Evolutionary conservation across 345 rosid species (phyloP), one percentile per base, ranked within the genome.

Genomic region (Brassica juncea): DNA sequence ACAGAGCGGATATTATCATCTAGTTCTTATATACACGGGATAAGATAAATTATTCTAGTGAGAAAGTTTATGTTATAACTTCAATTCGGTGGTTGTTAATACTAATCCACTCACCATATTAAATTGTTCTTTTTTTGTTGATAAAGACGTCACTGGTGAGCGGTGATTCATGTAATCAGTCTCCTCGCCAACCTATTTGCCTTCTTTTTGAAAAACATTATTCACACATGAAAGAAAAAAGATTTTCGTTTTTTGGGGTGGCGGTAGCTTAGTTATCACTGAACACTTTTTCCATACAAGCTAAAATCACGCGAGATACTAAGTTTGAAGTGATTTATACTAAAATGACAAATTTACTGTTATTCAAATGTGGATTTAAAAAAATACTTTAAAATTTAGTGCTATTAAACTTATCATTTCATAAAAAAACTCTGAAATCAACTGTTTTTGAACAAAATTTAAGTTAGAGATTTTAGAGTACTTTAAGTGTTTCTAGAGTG

Each of bases 71-170:
- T 3, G 30, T 27, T 27, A 27, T 27, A 28, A 64, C 37, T 54
- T 70, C 0, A 39, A 30, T 74, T 10, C 31, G 71, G 83, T 80
- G 83, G 79, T 61, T 74, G 60, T 67, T 74, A 62, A 74, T 37
- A 74, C 76, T 69, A 70, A 63, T 80, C 83, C 79, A 74, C 79
- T 80, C 71, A 70, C 39, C 54, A 68, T 74, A 74, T 74, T 37
- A 4, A 63, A 74, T 74, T 35, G 1, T 35, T 44, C 9, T 44
- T 58, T 54, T 34, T 59, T 9, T 59, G 65, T 62, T 35, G 79
- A 80, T 74, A 74, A 84, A 71, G 80, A 80, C 65, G 75, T 52
- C 54, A 73, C 81, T 79, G 78, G 78, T 79, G 82, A 70, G 75
- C 66, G 81, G 65, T 80, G 75, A 80, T 74, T 74, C 75, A 69